Conservation (phyloP, 495 filamentous ascomycete species). For the Xylaria nigripes region DNA sequence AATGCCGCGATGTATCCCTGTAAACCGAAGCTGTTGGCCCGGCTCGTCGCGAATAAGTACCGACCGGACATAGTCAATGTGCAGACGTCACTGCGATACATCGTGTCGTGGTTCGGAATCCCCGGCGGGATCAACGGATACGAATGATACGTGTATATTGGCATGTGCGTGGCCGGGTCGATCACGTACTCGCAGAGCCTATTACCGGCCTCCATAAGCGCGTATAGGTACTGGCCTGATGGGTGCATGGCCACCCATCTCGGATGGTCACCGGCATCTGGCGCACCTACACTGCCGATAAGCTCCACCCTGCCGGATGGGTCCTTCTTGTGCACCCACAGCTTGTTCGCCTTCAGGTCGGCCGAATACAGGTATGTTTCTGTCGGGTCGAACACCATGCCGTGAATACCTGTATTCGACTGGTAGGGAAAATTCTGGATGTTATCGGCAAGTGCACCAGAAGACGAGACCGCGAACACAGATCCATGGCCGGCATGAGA, state of each 20-base stretch:
- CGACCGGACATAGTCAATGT: conserved; percentile 55
- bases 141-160: conserved; percentile 71
- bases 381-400: conserved; percentile 79
- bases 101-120: conserved; percentile 39
- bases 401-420: conserved; percentile 68
- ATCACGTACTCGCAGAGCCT: conserved; percentile 70
- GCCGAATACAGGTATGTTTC: conserved; percentile 83
- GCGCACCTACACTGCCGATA: conserved; percentile 63
- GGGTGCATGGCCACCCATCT: conserved; percentile 79
- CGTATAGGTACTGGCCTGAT: conserved; percentile 68
- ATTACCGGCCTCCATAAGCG: conserved; percentile 80
- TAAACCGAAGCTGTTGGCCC: conserved; percentile 63
- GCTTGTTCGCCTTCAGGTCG: conserved; percentile 74
- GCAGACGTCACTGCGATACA: conserved; percentile 73
- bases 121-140: conserved; percentile 72
- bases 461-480: conserved; percentile 58
- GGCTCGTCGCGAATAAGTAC: conserved; percentile 74
- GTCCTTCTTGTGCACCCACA: conserved; percentile 73
- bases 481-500: conserved; percentile 71
- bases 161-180: conserved; percentile 63
- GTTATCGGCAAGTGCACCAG: conserved; percentile 56
- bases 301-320: conserved; percentile 56
- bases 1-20: conserved; percentile 78
- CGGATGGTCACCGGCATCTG: conserved; percentile 61
- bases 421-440: conserved; percentile 75